phyloP scores from a whole-genome alignment of 805 yeast species.

The Zygoascus biomembranicola region DNA sequence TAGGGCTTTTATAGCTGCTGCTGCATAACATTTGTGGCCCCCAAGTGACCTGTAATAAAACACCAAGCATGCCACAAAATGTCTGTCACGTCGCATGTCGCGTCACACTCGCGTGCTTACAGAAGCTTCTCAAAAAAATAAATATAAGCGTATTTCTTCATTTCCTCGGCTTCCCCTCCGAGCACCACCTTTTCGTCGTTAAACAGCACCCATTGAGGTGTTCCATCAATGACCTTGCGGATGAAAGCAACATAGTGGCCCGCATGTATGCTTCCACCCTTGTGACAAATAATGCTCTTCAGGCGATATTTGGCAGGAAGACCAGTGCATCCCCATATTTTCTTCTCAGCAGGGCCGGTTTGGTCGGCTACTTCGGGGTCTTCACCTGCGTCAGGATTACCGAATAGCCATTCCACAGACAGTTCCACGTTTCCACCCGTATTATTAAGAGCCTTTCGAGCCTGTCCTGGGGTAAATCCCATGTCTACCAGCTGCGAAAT shows the following conservation, averaged over 20 bases:
- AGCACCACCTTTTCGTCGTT: slow-evolving; percentile 82
- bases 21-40: background rate
- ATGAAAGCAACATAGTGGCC: slow-evolving; percentile 87
- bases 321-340: slow-evolving; percentile 14
- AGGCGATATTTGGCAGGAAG: slow-evolving; percentile 39
- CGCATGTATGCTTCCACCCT: slow-evolving; percentile 81
- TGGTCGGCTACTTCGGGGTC: slow-evolving; percentile 47
- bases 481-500: slow-evolving; percentile 48
- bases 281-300: slow-evolving; percentile 72
- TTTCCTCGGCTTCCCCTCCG: slow-evolving; percentile 36
- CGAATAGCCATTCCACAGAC: slow-evolving; percentile 88
- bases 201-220: slow-evolving; percentile 60
- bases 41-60: background rate
- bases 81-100: background rate
- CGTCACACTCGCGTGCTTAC: background rate
- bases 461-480: slow-evolving; percentile 67
- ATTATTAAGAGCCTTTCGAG: slow-evolving; percentile 62
- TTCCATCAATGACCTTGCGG: slow-evolving; percentile 34
- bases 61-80: background rate
- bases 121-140: slow-evolving; percentile 31
- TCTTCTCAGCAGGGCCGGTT: slow-evolving; percentile 9
- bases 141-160: slow-evolving; percentile 42
- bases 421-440: slow-evolving; percentile 56
- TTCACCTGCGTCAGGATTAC: slow-evolving; percentile 46
- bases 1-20: too few species aligned